Percentiles rank a stretch among this genome's conserved stretches.
Conservation (phyloP, 768 basidiomycete species). For the Hericium coralloides region DNA sequence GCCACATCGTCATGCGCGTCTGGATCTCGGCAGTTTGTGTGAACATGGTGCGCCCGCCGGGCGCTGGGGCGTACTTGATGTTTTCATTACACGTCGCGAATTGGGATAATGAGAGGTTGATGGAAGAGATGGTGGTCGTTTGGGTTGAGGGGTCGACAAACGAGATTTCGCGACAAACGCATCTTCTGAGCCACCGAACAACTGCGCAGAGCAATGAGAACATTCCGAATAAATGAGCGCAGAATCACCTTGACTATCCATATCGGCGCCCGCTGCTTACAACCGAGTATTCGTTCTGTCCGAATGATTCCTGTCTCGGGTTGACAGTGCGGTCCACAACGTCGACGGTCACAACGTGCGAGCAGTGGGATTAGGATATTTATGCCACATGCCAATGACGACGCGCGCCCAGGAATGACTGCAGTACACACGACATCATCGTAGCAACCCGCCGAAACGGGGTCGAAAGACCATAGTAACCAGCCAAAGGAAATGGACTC, state of each 20-base stretch:
- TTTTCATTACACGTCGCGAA: constrained; percentile 88
- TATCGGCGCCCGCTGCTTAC: constrained; percentile 82
- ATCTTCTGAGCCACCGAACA: constrained; percentile 89
- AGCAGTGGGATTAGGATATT: constrained; percentile 94
- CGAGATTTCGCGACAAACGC: constrained; percentile 94
- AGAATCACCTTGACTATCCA: constrained; percentile 87
- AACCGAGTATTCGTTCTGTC: constrained; percentile 84
- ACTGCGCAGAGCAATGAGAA: constrained; percentile 29
- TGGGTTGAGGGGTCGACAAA: constrained; percentile 82
- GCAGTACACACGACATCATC: background rate
- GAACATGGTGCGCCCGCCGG: constrained; percentile 59
- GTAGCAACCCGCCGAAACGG: constrained; percentile 4
- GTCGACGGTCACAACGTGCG: constrained; percentile 82
- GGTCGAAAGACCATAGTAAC: constrained; percentile 10
- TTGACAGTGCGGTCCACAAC: constrained; percentile 81
- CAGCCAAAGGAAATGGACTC: constrained; percentile 23
- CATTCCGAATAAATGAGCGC: background rate
- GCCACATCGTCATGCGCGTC: constrained; percentile 72
- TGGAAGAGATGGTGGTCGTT: constrained; percentile 77
- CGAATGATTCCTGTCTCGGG: constrained; percentile 81
- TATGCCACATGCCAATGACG: constrained; percentile 88
- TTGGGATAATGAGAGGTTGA: constrained; percentile 92
- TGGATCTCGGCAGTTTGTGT: constrained; percentile 89
- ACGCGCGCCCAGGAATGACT: constrained; percentile 91
- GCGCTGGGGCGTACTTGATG: constrained; percentile 77